Evolutionary conservation across 2,329 filamentous ascomycete genomes (phyloP), one percentile per base, ranked within the genome.

Genomic region (Monilinia fructigena): DNA sequence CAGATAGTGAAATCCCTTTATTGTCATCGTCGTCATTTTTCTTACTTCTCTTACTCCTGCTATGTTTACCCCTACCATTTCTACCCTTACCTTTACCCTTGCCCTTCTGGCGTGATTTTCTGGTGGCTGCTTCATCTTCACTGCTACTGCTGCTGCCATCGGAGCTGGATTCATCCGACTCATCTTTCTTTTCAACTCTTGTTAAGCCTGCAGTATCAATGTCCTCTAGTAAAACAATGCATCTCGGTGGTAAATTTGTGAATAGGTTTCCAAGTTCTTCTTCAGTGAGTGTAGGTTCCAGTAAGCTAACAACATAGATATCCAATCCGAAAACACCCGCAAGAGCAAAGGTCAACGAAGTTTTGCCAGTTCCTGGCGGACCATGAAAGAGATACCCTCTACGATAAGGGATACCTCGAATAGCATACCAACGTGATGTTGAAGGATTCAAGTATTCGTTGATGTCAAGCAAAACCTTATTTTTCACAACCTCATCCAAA

Each of bases 311-410:
- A 55, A 88, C 83, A 72, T 88, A 88, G 52, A 91, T 87, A 68
- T 89, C 83, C 1, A 91, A 81, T 0, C 85, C 84, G 68, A 91
- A 89, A 1, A 87, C 80, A 0, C 87, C 86, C 0, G 88, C 87
- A 11, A 90, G 77, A 0, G 87, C 87, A 72, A 88, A 87, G 0
- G 84, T 87, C 18, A 90, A 82, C 40, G 83, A 87, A 0, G 87
- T 90, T 77, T 92, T 93, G 26, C 90, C 89, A 0, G 88, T 91
- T 0, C 90, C 89, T 0, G 89, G 89, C 0, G 89, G 89, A 0
- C 91, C 91, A 71, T 92, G 83, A 70, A 94, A 91, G 0, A 94
- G 82, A 72, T 93, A 94, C 0, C 91, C 92, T 40, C 91, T 79
- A 0, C 91, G 83, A 63, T 93, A 87, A 0, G 90, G 90, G 40